phyloP scores from a whole-genome alignment of 345 rosid genomes.

The Eucalyptus grandis region DNA sequence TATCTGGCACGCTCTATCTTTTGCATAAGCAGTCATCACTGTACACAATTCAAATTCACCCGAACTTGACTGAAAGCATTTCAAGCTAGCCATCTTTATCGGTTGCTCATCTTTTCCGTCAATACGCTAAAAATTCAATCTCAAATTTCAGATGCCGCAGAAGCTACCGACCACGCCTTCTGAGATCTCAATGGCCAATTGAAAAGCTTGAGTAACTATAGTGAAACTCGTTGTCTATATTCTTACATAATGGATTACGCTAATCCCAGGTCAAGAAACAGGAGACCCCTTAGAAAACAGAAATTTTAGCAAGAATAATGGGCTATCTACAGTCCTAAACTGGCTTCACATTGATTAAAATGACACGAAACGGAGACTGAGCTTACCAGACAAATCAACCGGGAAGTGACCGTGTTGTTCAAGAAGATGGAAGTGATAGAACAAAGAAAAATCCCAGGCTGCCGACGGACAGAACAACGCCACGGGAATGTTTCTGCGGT shows the following conservation, averaged over 20 bases:
- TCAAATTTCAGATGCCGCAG: neutral
- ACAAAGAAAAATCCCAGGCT: constrained; percentile 14
- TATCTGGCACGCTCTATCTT: no score
- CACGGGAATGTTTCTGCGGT: constrained; percentile 33
- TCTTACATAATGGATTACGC: neutral
- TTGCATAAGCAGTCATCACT: no score
- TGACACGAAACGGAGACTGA: neutral
- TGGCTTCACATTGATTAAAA: neutral
- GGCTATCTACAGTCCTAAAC: neutral
- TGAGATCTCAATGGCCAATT: neutral
- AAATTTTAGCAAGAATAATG: neutral
- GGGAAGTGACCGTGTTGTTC: constrained; percentile 7
- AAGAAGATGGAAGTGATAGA: constrained; percentile 10
- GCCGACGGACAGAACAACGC: constrained; percentile 35
- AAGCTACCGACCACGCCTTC: neutral
- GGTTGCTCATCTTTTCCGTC: neutral
- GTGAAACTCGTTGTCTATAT: neutral
- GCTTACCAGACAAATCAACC: constrained; percentile 4
- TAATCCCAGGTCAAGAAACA: neutral
- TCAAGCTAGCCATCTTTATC: neutral
- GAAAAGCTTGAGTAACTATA: neutral
- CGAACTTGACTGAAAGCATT: neutral
- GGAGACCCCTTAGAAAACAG: neutral
- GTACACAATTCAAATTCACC: neutral
- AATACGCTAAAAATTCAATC: neutral